A percentile compares a stretch with the other conserved stretches of the same genome.
Evolutionary conservation across 108 stramenopile genomes (phyloP).

Genomic region (Skeletonema costatum): DNA sequence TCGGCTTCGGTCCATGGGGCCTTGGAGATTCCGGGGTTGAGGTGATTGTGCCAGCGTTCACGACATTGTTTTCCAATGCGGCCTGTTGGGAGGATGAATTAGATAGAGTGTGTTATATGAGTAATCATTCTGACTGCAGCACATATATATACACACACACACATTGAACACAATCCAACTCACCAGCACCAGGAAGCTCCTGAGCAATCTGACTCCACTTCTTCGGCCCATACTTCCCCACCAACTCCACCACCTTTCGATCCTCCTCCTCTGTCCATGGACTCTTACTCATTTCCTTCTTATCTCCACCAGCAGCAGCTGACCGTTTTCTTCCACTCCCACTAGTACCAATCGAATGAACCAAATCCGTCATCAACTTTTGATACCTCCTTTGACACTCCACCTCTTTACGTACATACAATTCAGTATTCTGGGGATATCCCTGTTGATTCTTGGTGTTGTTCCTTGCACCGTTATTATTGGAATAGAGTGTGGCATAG

Average conservation of each 20-base stretch:
- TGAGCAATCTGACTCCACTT: conserved; percentile 83
- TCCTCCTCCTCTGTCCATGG: conserved; percentile 81
- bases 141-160: conserved; percentile 59
- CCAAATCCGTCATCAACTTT: not conserved
- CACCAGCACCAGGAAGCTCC: conserved; percentile 53
- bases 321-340: not conserved
- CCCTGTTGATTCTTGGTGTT: not conserved
- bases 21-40: conserved; percentile 93
- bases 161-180: conserved; percentile 61
- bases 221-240: conserved; percentile 66
- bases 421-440: not conserved
- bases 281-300: not conserved
- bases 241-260: conserved; percentile 47
- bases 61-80: conserved; percentile 99
- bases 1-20: conserved; percentile 89
- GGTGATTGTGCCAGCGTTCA: conserved; percentile 99
- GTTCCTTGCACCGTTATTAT: not conserved
- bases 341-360: not conserved
- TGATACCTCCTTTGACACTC: not conserved
- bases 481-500: not conserved
- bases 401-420: not conserved
- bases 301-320: not conserved
- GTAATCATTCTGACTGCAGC: conserved; percentile 40
- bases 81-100: conserved; percentile 64
- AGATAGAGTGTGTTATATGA: conserved; percentile 27